Conservation (phyloP, 148 eudicot genomes). For the Vaccinium myrtillus region DNA sequence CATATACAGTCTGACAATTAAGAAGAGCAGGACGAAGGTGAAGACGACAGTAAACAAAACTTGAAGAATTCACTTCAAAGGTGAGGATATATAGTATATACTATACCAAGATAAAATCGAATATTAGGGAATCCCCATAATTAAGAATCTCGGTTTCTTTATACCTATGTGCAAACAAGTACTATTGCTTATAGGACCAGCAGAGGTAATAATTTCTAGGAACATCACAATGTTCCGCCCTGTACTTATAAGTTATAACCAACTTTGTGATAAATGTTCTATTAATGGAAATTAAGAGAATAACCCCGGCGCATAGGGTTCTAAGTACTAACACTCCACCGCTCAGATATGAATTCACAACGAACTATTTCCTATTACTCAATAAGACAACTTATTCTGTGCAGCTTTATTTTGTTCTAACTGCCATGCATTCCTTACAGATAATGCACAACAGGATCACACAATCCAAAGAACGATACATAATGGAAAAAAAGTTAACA, state of each 20-base stretch:
- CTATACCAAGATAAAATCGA: not conserved
- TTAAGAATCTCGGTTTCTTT: not conserved
- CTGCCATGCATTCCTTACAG: not conserved
- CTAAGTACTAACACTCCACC: not conserved
- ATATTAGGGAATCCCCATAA: not conserved
- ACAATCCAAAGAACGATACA: not conserved
- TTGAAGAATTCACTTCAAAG: not conserved
- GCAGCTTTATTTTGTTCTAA: not conserved
- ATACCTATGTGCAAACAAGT: not conserved
- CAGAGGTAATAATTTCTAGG: constrained; percentile 9
- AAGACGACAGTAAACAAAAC: not conserved
- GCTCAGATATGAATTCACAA: not conserved
- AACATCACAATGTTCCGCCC: not conserved
- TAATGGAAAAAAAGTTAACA: not conserved
- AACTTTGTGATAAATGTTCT: not conserved
- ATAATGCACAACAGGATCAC: not conserved
- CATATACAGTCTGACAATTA: not conserved
- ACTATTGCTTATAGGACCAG: not conserved
- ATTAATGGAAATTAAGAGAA: not conserved
- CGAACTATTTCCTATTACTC: not conserved
- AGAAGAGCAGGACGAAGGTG: not conserved
- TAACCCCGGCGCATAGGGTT: not conserved
- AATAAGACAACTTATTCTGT: not conserved
- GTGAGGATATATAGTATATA: not conserved
- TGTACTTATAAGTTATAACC: constrained; percentile 10